These are phyloP conservation scores for Saccharomycopsis sp. DNA, from an alignment of 805 yeast species.

Conservation along the genomic window DNA sequence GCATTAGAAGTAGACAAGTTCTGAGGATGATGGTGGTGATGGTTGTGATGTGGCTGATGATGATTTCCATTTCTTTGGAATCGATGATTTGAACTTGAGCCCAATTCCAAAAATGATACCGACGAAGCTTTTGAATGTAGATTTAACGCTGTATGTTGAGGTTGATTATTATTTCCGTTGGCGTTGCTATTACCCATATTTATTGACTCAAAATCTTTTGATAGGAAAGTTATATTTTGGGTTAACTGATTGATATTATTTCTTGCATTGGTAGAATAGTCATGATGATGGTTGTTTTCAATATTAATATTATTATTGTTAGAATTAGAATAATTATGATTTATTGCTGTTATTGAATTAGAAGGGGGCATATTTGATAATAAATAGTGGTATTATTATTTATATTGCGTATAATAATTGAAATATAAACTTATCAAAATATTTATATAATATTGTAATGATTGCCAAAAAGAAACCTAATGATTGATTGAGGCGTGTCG, in stretches of 20 bases:
- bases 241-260: slow-evolving; percentile 8
- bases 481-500: no score
- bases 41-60: neutral
- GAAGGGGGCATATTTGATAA: no score
- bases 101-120: slow-evolving; percentile 17
- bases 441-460: no score
- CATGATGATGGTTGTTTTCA: neutral
- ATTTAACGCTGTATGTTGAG: neutral
- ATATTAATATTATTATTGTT: no score
- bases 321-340: no score
- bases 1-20: neutral
- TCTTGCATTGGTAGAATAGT: slow-evolving; percentile 5
- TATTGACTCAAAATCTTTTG: slow-evolving; percentile 2
- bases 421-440: no score
- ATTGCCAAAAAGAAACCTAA: no score
- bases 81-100: neutral
- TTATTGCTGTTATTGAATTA: no score
- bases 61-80: neutral
- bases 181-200: no score
- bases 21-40: neutral
- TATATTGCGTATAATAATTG: no score
- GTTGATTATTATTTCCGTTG: neutral
- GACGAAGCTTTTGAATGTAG: slow-evolving; percentile 17
- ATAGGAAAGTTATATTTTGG: slow-evolving; percentile 3
- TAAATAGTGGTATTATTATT: no score